A percentile compares a stretch with the other conserved stretches of the same genome.
Conservation (phyloP, 106 monocot genomes). For the Vanilla planifolia region DNA sequence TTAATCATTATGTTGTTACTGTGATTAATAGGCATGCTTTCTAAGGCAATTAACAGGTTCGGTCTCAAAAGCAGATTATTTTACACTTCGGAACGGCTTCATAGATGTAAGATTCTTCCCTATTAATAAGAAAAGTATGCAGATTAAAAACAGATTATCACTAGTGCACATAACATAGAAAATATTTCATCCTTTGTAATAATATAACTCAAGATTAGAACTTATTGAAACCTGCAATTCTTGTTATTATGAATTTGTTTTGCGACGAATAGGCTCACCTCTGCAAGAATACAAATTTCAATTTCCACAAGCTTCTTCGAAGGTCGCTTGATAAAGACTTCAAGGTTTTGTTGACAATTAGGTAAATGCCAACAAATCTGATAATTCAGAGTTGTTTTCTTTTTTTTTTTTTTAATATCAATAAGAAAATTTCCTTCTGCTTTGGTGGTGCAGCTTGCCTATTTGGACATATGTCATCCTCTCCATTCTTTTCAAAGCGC, state of each 20-base stretch:
- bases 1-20: background rate
- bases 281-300: constrained; percentile 4
- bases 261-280: constrained; percentile 5
- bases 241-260: background rate
- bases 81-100: constrained; percentile 48
- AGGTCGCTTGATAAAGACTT: constrained; percentile 57
- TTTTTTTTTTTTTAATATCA: background rate
- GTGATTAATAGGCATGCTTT: constrained; percentile 32
- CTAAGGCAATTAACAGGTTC: constrained; percentile 30
- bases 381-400: background rate
- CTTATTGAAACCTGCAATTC: too few relatives aligned
- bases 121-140: background rate
- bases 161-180: too few relatives aligned
- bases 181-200: background rate
- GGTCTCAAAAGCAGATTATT: constrained; percentile 59
- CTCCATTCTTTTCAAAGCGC: constrained; percentile 38
- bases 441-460: constrained; percentile 30
- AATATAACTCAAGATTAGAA: background rate
- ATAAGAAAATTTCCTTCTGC: background rate
- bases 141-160: too few relatives aligned
- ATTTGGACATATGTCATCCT: constrained; percentile 37
- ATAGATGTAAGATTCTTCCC: constrained; percentile 25
- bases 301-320: constrained; percentile 37
- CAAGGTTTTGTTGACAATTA: constrained; percentile 24
- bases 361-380: constrained; percentile 13